Base-by-base conservation (phyloP, 805 yeast species). In the Wickerhamomyces alni region DNA sequence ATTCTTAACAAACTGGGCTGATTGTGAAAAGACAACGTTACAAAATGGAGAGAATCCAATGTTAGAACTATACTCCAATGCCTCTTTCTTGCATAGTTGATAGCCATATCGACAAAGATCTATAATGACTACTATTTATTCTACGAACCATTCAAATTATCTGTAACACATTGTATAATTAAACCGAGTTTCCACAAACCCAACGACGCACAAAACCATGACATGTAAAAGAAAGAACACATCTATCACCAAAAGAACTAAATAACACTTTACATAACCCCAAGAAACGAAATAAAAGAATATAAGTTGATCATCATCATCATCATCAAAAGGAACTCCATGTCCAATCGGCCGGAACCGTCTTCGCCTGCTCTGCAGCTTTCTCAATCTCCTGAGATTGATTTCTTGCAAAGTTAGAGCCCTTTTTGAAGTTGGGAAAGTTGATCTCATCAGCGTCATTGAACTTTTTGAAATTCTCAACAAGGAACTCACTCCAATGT, bases 31-130 rank as follows among this genome's bases (percentile, higher is more conserved):
- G 11, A 83, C 94, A 2, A 71, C 77, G 3, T 82, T 93, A 0
- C 75, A 72, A 50, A 75, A 76, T 26, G 95, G 95, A 0, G 95
- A 86, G 50, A 84, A 83, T 50, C 95, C 95, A 12, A 77, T 87
- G 88, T 57, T 86, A 40, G 82, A 82, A 37, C 72, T 86, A 43
- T 87, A 87, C 56, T 66, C 70, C 27, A 87, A 87, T 53, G 93
- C 86, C 5, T 76, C 83, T 17, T 85, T 84, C 47, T 66, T 79
- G 65, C 68, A 45, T 35, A 47, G 42, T 34, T 47, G 25, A 19
- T n/a, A n/a, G n/a, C n/a, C n/a, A 26, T 21, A 9, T 21, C 24
- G 6, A 21, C 6, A 21, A 21, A 7, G 6, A 21, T 6, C 24
- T 21, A 9, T 21, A 21, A 6, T 7, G 6, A 21, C 24, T 7